Base-by-base conservation (phyloP, 352 stramenopile genomes). In the Pythium coloratum region DNA sequence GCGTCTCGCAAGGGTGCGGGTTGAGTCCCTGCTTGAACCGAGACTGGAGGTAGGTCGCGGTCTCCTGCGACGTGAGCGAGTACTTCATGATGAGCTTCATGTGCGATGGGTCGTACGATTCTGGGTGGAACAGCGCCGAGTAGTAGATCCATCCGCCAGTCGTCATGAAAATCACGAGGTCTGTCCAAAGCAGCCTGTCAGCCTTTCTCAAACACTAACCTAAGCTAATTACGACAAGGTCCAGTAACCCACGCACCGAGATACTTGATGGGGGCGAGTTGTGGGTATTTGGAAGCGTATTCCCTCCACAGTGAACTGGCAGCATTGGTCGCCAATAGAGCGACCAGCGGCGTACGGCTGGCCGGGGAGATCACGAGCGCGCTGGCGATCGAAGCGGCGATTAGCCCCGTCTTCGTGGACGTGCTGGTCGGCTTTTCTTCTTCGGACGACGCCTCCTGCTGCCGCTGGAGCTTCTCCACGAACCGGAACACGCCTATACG, bases 31-130 rank as follows among this genome's bases (percentile, higher is more conserved):
- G 51, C 4, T 58, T 55, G 55, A 85, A 90, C 36, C 75, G 55
- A 13, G 75, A 58, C 49, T 89, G 80, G 49, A 89, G 40, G 6
- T 66, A 36, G 2, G 57, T 70, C 2, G 78, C 77, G 47, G 73
- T 74, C 0, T 69, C 33, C 1, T 76, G 70, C 2, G 70, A 72
- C 59, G 81, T 62, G 46, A 88, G 63, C 54, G 82, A 80, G 70
- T 88, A 87, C 68, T 81, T 84, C 62, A 84, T 81, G 59, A 90
- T 81, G 53, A 84, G 75, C 33, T 73, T 67, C 67, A 90, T 69
- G 65, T 90, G 80, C 1, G 78, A 78, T 4, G 69, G 71, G 26
- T 84, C 71, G 65, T 86, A 90, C 55, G 76, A 84, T 10, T 88
- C 79, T 2, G 80, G 82, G 46, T 86, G 69, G 67, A 89, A 87